A percentile compares a stretch with the other conserved stretches of the same genome.
Conservation (phyloP, 768 basidiomycete genomes). For the Boletales sp. region DNA sequence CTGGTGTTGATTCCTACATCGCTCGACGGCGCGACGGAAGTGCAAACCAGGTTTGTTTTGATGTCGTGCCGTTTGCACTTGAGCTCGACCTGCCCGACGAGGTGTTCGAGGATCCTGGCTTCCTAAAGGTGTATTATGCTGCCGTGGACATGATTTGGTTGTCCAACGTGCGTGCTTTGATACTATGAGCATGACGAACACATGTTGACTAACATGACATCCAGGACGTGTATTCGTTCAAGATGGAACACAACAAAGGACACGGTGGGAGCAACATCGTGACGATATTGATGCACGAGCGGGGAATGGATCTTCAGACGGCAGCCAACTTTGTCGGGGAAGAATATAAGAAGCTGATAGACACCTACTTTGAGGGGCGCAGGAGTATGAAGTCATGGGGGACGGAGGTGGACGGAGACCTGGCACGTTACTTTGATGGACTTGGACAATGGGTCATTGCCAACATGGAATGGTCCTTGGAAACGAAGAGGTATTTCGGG, state of each 20-base stretch:
- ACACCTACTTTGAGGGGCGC: conserved; percentile 45
- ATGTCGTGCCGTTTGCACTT: conserved; percentile 56
- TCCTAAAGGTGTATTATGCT: conserved; percentile 52
- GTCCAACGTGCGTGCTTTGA: conserved; percentile 53
- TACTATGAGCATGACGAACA: background rate
- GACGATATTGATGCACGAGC: conserved; percentile 61
- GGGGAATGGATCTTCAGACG: conserved; percentile 50
- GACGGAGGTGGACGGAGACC: conserved; percentile 45
- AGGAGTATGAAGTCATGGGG: conserved; percentile 48
- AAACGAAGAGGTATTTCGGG: conserved; percentile 67
- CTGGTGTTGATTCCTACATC: conserved; percentile 51
- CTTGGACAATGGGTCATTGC: conserved; percentile 60
- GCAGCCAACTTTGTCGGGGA: conserved; percentile 55
- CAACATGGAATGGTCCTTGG: conserved; percentile 69
- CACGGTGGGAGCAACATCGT: conserved; percentile 65
- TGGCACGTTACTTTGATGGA: conserved; percentile 50
- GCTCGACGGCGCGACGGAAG: conserved; percentile 66
- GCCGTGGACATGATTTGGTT: conserved; percentile 66
- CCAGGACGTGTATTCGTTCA: conserved; percentile 70
- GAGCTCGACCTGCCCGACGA: conserved; percentile 62
- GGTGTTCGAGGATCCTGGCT: conserved; percentile 52
- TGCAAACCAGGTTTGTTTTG: conserved; percentile 61
- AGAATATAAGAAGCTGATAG: conserved; percentile 48
- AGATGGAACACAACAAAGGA: conserved; percentile 68
- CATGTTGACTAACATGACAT: conserved; percentile 3